phyloP scores from a whole-genome alignment of 768 basidiomycete genomes.

The Gyrodon lividus region DNA sequence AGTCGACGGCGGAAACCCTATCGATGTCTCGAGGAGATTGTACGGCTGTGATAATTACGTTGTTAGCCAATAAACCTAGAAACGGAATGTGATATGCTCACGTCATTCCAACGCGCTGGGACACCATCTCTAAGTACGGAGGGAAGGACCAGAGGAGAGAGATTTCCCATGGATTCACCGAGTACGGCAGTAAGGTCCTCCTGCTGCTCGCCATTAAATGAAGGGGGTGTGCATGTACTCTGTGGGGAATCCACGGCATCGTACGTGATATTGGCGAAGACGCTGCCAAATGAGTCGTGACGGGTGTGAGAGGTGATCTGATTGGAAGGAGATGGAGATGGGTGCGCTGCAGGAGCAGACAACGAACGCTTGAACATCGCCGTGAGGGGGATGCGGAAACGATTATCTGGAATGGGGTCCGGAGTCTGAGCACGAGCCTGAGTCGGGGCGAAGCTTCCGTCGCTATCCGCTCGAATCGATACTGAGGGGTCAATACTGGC shows the following conservation, averaged over 20 bases:
- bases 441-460: conserved; percentile 2
- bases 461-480: conserved; percentile 1
- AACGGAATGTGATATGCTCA: conserved; percentile 19
- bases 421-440: conserved; percentile 30
- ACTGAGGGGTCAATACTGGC: not conserved
- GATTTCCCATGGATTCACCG: conserved; percentile 23
- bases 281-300: conserved; percentile 27
- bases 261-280: conserved; percentile 32
- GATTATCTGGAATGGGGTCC: conserved; percentile 21
- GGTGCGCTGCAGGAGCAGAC: conserved; percentile 48
- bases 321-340: conserved; percentile 9
- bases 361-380: conserved; percentile 66
- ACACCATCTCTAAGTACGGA: conserved; percentile 28
- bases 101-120: conserved; percentile 35
- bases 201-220: conserved; percentile 18
- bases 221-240: conserved; percentile 6
- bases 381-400: conserved; percentile 52
- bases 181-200: conserved; percentile 26
- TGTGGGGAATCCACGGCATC: conserved; percentile 25
- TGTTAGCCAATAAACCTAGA: conserved; percentile 10
- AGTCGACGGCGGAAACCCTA: conserved; percentile 25
- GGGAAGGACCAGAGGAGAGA: conserved; percentile 32
- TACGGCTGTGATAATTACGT: conserved; percentile 30
- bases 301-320: conserved; percentile 15
- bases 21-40: conserved; percentile 33